Conservation (phyloP, 2,329 filamentous ascomycete species). For the Incumbomyces delicatus region DNA sequence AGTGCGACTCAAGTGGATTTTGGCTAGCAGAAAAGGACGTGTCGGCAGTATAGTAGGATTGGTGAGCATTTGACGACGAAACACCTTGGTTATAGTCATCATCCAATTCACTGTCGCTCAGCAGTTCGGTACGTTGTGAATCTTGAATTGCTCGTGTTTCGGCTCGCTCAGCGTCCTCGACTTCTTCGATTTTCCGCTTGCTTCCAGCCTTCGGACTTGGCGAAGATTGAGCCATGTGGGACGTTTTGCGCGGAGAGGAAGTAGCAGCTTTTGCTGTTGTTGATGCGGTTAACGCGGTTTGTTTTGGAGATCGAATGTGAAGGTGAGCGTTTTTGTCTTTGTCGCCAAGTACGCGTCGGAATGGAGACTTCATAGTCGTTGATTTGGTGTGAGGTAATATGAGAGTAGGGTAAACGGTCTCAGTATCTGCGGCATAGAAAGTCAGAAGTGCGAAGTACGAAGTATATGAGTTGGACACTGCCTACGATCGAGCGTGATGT, state of each 20-base stretch:
- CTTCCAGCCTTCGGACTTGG: constrained; percentile 12
- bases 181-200: constrained; percentile 17
- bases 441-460: background rate
- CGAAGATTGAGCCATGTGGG: background rate
- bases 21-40: constrained; percentile 17
- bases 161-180: constrained; percentile 11
- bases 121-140: constrained; percentile 13
- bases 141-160: constrained; percentile 4
- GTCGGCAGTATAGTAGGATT: constrained; percentile 10
- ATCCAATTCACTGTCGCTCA: constrained; percentile 12
- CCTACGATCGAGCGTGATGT: no score
- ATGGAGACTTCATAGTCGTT: constrained; percentile 10
- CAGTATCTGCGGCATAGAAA: background rate
- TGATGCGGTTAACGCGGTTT: background rate
- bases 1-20: constrained; percentile 16
- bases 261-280: background rate
- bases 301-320: constrained; percentile 9
- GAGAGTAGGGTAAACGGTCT: background rate
- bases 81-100: background rate
- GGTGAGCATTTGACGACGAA: constrained; percentile 8
- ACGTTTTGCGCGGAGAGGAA: constrained; percentile 5
- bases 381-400: background rate
- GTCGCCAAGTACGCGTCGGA: constrained; percentile 18
- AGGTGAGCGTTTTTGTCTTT: constrained; percentile 19
- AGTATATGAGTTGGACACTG: no score